A percentile compares a stretch with the other conserved stretches of the same genome.
phyloP scores from a whole-genome alignment of 148 eudicot species.

The Cornus florida region DNA sequence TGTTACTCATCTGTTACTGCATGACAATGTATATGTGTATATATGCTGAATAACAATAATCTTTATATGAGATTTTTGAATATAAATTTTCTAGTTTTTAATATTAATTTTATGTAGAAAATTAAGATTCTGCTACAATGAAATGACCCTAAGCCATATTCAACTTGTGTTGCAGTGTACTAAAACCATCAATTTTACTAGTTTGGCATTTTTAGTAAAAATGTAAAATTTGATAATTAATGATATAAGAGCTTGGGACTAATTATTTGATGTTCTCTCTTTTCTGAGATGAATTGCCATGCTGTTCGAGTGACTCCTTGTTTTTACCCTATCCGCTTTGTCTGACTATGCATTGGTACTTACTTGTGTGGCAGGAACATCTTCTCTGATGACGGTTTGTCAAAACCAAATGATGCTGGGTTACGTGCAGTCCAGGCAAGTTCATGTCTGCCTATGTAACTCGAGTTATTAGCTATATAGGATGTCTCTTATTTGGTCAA shows the following conservation, averaged over 20 bases:
- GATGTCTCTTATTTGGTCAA: no score
- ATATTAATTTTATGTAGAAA: no score
- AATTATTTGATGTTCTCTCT: neutral
- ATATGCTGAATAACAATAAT: no score
- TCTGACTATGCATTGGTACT: conserved; percentile 2
- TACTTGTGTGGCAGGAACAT: conserved; percentile 58
- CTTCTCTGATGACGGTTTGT: conserved; percentile 71
- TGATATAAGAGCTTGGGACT: neutral
- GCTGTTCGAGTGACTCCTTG: neutral
- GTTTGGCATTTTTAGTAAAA: neutral
- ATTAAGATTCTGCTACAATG: no score
- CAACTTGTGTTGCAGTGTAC: no score
- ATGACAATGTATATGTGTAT: no score
- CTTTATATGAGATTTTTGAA: no score
- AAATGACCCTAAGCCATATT: no score
- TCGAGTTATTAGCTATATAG: no score
- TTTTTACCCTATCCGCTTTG: conserved; percentile 1
- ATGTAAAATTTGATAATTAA: neutral
- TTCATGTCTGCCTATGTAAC: conserved; percentile 17
- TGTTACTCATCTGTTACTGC: no score
- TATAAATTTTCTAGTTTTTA: no score
- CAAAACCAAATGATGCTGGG: conserved; percentile 67
- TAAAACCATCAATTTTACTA: neutral
- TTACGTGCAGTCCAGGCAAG: conserved; percentile 75
- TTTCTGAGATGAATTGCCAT: neutral